Evolutionary conservation across 164 flowering plant genomes (phyloP).

Genomic region (Stephania yunnanensis): DNA sequence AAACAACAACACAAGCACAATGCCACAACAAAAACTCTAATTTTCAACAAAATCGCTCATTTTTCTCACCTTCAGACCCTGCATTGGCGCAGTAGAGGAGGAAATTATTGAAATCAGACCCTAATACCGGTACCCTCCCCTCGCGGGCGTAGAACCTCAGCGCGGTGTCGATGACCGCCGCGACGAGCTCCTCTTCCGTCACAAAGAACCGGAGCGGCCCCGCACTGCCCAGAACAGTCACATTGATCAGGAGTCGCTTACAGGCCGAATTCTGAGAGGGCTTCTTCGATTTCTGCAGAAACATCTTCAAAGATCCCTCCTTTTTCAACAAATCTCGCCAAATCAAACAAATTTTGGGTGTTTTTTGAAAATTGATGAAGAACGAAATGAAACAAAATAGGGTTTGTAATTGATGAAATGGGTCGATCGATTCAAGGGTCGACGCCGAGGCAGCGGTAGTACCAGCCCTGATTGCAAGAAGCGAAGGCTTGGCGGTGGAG

Average conservation of each 20-base stretch:
- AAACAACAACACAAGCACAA: background rate
- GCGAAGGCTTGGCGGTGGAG: conserved; percentile 22
- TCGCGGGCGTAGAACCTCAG: conserved; percentile 54
- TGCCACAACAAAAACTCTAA: background rate
- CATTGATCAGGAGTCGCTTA: conserved; percentile 38
- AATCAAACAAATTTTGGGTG: no score
- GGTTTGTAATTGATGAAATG: background rate
- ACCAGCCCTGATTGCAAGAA: conserved; percentile 70
- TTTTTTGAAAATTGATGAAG: no score
- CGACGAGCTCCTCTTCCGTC: conserved; percentile 40
- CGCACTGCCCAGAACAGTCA: conserved; percentile 55
- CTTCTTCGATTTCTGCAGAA: conserved; percentile 32
- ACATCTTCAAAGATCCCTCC: conserved; percentile 8
- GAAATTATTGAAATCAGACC: conserved; percentile 41
- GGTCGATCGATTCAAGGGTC: conserved; percentile 44
- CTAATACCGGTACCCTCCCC: conserved; percentile 61
- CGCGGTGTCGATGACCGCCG: conserved; percentile 41
- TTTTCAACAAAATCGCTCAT: background rate
- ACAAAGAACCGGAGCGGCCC: conserved; percentile 57
- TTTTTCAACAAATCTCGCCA: background rate
- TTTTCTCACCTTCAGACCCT: conserved; percentile 28
- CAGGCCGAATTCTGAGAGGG: conserved; percentile 17
- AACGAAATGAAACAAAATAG: background rate
- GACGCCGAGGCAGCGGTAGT: conserved; percentile 84
- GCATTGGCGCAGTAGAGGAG: conserved; percentile 40